Evolutionary conservation across 345 rosid species (phyloP).

Genomic region (Populus deltoides): DNA sequence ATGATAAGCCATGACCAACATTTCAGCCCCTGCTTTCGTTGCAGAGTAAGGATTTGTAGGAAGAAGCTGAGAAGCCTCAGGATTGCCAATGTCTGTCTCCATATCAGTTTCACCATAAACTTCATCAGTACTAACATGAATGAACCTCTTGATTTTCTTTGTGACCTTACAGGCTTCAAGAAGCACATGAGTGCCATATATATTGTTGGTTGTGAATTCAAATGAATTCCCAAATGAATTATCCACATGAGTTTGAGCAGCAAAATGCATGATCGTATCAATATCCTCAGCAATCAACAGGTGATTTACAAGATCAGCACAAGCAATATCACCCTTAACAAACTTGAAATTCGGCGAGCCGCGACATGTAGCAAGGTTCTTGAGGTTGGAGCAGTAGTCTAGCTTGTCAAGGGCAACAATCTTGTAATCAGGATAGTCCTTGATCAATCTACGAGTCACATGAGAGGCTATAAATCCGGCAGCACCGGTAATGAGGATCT

Average conservation of each 20-base stretch:
- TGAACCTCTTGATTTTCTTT: slow-evolving; percentile 50
- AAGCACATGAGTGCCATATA: slow-evolving; percentile 64
- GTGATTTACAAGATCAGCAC: slow-evolving; percentile 57
- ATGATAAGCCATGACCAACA: slow-evolving; percentile 67
- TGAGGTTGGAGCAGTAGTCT: slow-evolving; percentile 60
- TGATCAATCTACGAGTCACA: slow-evolving; percentile 45
- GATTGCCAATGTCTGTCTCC: slow-evolving; percentile 57
- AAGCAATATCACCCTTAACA: slow-evolving; percentile 53
- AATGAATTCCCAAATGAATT: slow-evolving; percentile 66
- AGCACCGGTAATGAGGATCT: slow-evolving; percentile 64
- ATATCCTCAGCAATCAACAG: slow-evolving; percentile 51
- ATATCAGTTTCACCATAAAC: slow-evolving; percentile 65
- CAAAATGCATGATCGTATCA: slow-evolving; percentile 63
- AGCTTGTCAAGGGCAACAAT: slow-evolving; percentile 62
- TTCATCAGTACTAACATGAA: slow-evolving; percentile 69
- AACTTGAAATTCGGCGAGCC: slow-evolving; percentile 56
- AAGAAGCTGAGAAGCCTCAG: slow-evolving; percentile 61
- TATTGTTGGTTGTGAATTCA: slow-evolving; percentile 61
- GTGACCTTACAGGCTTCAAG: slow-evolving; percentile 67
- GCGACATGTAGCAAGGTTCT: slow-evolving; percentile 42
- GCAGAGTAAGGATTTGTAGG: slow-evolving; percentile 73
- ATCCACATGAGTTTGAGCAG: slow-evolving; percentile 69
- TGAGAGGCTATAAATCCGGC: slow-evolving; percentile 69
- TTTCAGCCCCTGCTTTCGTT: slow-evolving; percentile 66
- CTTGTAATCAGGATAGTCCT: slow-evolving; percentile 51